phyloP scores from a whole-genome alignment of 2,329 filamentous ascomycete genomes.

The Xylariales sp. region DNA sequence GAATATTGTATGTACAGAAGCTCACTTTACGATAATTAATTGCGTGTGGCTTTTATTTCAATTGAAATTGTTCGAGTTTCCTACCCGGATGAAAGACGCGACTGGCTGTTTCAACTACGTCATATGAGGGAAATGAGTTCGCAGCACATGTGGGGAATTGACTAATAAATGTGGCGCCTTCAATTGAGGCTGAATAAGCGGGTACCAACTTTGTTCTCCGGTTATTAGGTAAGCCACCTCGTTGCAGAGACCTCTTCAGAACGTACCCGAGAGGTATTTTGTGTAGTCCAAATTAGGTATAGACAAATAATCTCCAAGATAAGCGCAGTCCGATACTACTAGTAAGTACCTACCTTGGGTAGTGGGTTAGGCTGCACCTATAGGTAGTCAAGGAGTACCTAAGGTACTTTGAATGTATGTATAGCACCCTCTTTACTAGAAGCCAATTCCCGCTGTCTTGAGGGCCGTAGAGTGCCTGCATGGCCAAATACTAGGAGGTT shows the following conservation, averaged over 20 bases:
- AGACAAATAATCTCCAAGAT: too few relatives aligned
- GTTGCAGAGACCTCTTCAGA: too few relatives aligned
- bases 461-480: slow-evolving; percentile 9
- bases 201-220: not conserved
- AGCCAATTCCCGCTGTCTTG: not conserved
- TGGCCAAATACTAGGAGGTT: slow-evolving; percentile 13
- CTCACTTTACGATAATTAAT: not conserved
- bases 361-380: too few relatives aligned
- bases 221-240: not conserved
- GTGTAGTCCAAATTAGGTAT: too few relatives aligned
- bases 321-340: too few relatives aligned
- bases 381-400: too few relatives aligned
- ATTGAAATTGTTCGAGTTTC: slow-evolving; percentile 22
- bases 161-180: not conserved
- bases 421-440: too few relatives aligned
- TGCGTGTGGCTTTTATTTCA: not conserved
- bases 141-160: not conserved
- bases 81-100: slow-evolving; percentile 32
- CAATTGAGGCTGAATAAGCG: not conserved
- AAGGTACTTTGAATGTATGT: too few relatives aligned
- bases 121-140: slow-evolving; percentile 14
- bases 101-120: slow-evolving; percentile 29
- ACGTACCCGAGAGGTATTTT: too few relatives aligned
- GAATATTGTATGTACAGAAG: not conserved
- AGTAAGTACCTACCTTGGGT: too few relatives aligned